Percentiles rank a stretch among this genome's conserved stretches.
These are phyloP conservation scores for Psidium friedrichsthalianum DNA, from an alignment of 345 rosid species.

Conservation along the genomic window DNA sequence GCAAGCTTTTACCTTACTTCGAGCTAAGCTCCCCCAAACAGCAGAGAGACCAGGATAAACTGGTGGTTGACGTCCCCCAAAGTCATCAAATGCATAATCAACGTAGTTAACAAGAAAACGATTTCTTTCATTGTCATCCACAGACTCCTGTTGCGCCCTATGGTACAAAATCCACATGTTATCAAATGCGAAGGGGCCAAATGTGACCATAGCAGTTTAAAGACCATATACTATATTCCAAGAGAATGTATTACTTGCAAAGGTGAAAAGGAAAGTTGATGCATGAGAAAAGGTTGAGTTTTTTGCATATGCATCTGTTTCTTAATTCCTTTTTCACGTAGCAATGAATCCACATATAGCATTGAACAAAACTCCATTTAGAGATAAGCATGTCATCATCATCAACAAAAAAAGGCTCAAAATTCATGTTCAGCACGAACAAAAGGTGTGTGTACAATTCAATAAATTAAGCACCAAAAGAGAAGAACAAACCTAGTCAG, in stretches of 20 bases:
- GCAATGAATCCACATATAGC: neutral
- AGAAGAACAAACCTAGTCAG: conserved; percentile 54
- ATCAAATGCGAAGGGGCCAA: neutral
- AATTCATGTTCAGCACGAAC: neutral
- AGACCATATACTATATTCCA: neutral
- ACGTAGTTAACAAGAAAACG: conserved; percentile 89
- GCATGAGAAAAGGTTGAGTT: neutral
- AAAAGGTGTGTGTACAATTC: neutral
- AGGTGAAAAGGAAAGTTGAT: neutral
- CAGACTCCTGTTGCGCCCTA: conserved; percentile 98
- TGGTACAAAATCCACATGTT: conserved; percentile 5
- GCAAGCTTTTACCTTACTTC: conserved; percentile 67
- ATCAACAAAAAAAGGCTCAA: neutral
- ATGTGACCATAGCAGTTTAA: neutral
- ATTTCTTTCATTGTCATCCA: conserved; percentile 93
- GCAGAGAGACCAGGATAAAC: conserved; percentile 97
- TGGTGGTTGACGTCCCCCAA: conserved; percentile 97
- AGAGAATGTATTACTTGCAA: neutral
- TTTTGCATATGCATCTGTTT: neutral
- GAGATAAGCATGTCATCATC: neutral
- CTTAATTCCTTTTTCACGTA: neutral
- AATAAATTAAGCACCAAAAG: neutral
- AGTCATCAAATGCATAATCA: conserved; percentile 97
- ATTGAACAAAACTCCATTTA: neutral
- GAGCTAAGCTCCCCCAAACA: conserved; percentile 99